Evolutionary conservation across 108 stramenopile genomes (phyloP), one percentile per base, ranked within the genome.

Genomic region (Fragilariopsis cylindrus): DNA sequence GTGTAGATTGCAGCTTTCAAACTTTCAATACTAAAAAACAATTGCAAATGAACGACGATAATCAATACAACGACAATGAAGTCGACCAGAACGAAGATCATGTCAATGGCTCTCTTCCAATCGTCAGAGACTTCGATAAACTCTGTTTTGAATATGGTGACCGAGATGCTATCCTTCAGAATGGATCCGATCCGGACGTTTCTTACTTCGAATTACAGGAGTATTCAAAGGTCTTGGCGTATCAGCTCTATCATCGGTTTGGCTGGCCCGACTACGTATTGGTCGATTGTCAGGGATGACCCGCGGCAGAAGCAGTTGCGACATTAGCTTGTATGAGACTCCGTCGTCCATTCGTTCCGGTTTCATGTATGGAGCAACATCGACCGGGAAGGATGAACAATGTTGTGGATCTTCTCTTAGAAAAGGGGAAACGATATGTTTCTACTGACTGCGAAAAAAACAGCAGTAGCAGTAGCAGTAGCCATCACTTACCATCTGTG

Each of bases 131-230:
- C 30, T 68, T 68, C 67, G 67, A 68, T 21, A 68, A 68, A 18
- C 48, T 76, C 5, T 83, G 82, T 52, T 78, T 83, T 47, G 63
- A 60, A 46, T 72, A 62, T 69, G 82, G 82, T 42, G 82, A 83
- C 44, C n/a, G 57, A 39, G 77, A 78, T 72, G 82, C 77, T 0
- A 76, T 83, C 63, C 41, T 63, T 3, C 11, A 43, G 41, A 46
- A 55, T 30, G 60, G 48, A 21, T 11, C 47, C 13, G 53, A 67
- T 49, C 48, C 49, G 12, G 60, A 63, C 11, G 41, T 77, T 16
- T 82, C 70, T 7, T 84, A 76, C 60, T 73, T 70, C 16, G 83
- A 84, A 72, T 8, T 84, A n/a, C 83, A 80, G 65, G 71, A 84
- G 55, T 44, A 73, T 41, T 75, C 78, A 48, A 73, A 80, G 57